Percentiles rank a stretch among this genome's conserved stretches.
Evolutionary conservation across 441 rosid species (phyloP).

Genomic region (Capsella rubella): DNA sequence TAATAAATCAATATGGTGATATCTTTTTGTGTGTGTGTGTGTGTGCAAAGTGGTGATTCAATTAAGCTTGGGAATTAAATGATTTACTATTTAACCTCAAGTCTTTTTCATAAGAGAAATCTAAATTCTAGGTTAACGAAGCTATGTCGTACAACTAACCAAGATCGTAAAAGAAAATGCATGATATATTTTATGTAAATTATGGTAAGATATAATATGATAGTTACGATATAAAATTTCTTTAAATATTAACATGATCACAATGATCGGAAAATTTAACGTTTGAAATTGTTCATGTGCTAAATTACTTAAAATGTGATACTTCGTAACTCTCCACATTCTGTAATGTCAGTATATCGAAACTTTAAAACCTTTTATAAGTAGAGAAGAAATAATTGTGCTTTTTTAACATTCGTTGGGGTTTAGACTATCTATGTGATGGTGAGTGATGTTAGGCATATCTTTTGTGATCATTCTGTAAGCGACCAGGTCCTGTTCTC

Average conservation of each 20-base stretch:
- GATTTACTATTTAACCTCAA: too few species aligned
- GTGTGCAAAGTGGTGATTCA: too few species aligned
- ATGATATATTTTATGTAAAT: not conserved
- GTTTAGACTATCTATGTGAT: not conserved
- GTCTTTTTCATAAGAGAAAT: too few species aligned
- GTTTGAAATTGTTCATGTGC: too few species aligned
- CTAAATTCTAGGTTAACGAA: too few species aligned
- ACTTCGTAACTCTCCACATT: not conserved
- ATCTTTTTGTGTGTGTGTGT: too few species aligned
- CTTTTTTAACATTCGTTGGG: not conserved
- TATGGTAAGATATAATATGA: too few species aligned
- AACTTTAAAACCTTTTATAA: not conserved
- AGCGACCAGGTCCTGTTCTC: not conserved
- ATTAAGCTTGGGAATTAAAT: too few species aligned
- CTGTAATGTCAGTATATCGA: not conserved
- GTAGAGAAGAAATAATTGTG: not conserved
- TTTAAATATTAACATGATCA: not conserved
- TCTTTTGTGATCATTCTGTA: not conserved
- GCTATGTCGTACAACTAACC: not conserved
- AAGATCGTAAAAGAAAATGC: not conserved
- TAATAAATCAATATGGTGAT: not conserved
- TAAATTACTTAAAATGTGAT: not conserved
- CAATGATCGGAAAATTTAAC: too few species aligned
- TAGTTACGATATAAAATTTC: too few species aligned
- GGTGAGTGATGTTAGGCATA: slow-evolving; percentile 4